Evolutionary conservation across 257 asterid genomes (phyloP).

Genomic region (Osmanthus fragrans): DNA sequence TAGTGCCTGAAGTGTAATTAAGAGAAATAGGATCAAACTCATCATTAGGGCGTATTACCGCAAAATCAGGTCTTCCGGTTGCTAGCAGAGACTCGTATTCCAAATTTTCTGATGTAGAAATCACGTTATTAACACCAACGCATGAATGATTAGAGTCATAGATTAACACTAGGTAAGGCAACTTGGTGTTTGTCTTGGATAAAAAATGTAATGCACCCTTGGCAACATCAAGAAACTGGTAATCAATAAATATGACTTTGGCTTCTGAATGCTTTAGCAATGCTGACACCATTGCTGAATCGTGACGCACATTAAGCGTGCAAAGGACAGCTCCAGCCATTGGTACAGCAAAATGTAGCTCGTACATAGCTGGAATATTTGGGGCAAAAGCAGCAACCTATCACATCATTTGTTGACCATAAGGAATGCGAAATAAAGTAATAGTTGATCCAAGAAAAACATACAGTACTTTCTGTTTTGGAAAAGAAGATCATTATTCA

Average conservation of each 20-base stretch:
- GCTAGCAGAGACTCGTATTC: conserved; percentile 23
- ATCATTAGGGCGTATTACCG: conserved; percentile 15
- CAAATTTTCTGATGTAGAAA: neutral
- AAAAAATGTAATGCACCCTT: conserved; percentile 19
- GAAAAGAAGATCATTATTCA: neutral
- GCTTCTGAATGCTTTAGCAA: conserved; percentile 23
- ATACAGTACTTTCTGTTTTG: neutral
- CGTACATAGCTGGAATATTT: conserved; percentile 25
- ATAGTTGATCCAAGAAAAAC: neutral
- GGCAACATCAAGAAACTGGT: conserved; percentile 19
- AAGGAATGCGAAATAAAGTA: neutral
- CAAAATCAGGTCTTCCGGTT: conserved; percentile 19
- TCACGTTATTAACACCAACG: neutral
- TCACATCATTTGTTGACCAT: neutral
- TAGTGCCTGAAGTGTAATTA: conserved; percentile 28
- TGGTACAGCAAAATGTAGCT: conserved; percentile 28
- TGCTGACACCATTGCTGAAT: conserved; percentile 18
- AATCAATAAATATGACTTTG: conserved; percentile 22
- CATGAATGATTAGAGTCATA: neutral
- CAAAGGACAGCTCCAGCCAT: conserved; percentile 29
- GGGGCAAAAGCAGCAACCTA: conserved; percentile 29
- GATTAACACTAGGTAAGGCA: conserved; percentile 16
- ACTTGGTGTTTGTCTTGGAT: neutral
- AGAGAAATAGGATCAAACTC: conserved; percentile 29
- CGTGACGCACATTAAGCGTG: conserved; percentile 21